Evolutionary conservation across 176 grass and related monocot species (phyloP).

Genomic region (Saccharum spontaneum): DNA sequence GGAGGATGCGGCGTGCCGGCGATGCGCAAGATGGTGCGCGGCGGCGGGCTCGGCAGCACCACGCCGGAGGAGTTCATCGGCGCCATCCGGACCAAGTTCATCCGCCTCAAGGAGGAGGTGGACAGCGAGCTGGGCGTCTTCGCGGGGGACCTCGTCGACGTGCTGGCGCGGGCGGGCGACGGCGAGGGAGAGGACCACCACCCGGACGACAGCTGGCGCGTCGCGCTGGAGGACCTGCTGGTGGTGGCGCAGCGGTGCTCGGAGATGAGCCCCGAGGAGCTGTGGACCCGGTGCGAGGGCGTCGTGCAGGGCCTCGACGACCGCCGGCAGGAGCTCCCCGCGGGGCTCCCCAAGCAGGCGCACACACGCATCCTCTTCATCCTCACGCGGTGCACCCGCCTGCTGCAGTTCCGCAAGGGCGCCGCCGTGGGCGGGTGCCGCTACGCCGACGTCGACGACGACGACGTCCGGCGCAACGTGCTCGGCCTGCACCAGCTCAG

Average conservation of each 20-base stretch:
- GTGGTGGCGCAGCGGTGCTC: slow-evolving; percentile 77
- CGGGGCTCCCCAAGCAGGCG: slow-evolving; percentile 66
- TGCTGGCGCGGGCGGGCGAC: slow-evolving; percentile 19
- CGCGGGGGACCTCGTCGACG: slow-evolving; percentile 70
- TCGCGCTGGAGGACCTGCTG: slow-evolving; percentile 78
- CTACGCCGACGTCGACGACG: not conserved
- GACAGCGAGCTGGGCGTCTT: slow-evolving; percentile 79
- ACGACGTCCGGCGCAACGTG: slow-evolving; percentile 40
- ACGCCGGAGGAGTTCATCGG: slow-evolving; percentile 68
- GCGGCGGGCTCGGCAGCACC: not conserved
- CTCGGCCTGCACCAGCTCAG: slow-evolving; percentile 81
- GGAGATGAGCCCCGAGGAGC: slow-evolving; percentile 78
- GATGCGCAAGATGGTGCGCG: slow-evolving; percentile 22
- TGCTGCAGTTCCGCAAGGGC: slow-evolving; percentile 90
- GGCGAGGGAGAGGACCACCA: not conserved
- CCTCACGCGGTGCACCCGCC: slow-evolving; percentile 85
- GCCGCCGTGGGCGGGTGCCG: not conserved
- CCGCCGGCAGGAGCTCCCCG: slow-evolving; percentile 71
- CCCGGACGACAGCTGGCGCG: slow-evolving; percentile 26
- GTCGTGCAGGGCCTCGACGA: slow-evolving; percentile 86
- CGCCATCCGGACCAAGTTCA: slow-evolving; percentile 70
- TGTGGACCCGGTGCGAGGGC: slow-evolving; percentile 74
- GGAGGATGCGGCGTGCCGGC: slow-evolving; percentile 30
- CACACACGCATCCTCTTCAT: slow-evolving; percentile 88
- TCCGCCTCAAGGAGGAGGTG: slow-evolving; percentile 71